Base-by-base conservation (phyloP, 768 basidiomycete genomes). In the Polyporus arcularius region DNA sequence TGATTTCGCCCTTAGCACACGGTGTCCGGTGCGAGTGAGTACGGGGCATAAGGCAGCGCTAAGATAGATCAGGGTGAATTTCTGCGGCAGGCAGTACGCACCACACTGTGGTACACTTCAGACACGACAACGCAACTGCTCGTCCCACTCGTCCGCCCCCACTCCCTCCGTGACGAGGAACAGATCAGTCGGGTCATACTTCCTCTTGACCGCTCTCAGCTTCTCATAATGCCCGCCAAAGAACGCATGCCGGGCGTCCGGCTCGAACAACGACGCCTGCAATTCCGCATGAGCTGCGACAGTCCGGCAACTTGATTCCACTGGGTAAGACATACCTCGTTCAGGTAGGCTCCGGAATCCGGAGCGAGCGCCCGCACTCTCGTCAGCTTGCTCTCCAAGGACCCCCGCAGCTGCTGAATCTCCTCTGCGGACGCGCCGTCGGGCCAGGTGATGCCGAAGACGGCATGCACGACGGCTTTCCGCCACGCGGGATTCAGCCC, bases 401-500 rank as follows among this genome's bases (percentile, higher is more conserved):
- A 47, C 3, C 65, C 63, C 2, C 58, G 39, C n/a, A 63, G 47
- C 38, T 43, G 8, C 4, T 65, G 48, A 15, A 74, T 70, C 4
- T 64, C 67, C 0, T 32, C 30, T 1, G 56, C 30, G n/a, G 64
- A 39, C 6, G 67, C 31, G 1, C 59, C 62, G 6, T 73, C 72
- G 0, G 53, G 55, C 72, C 74, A 62, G n/a, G 28, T 3, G 57
- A 65, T 0, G 0, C 60, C 58, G 38, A 68, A 66, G 8, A 65
- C 51, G 7, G 72, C 62, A 32, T 79, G 66, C 5, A 72, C 69
- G 8, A 81, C 43, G 2, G 80, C 75, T 14, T 75, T 70, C n/a
- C 82, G 72, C 80, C 82, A 84, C 0, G 76, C 77, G n/a, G 81
- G 82, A 62, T 82, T 76, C 21, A 82, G 64, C n/a, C 78, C 82